Evolutionary conservation across 2,329 filamentous ascomycete species (phyloP), one percentile per base, ranked within the genome.

Genomic region (Helicocarpus griseus): DNA sequence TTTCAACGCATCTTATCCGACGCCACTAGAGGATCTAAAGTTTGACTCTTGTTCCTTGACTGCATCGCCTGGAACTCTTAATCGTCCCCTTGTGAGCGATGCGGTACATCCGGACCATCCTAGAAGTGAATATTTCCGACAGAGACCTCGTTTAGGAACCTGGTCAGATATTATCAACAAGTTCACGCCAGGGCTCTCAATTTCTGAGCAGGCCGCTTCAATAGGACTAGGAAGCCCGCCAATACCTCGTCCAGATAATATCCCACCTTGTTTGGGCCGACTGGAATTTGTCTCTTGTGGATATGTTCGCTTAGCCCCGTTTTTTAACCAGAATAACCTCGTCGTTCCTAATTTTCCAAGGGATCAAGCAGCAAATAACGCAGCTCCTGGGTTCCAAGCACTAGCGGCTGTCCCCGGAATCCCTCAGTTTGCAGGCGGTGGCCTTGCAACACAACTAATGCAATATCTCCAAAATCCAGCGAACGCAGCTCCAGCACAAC

Each of bases 31-130:
- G 54, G 75, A 73, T 19, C 63, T 87, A 14, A 74, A 75, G 7
- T 67, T 87, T 2, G 76, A 85, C 57, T 83, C 81, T 0, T 79
- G 87, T 0, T 87, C 84, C 5, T 66, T 87, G 36, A 81, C 77
- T 13, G 77, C 77, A 0, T 68, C 71, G 58, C 65, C 39, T 38
- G 46, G 54, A 5, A 38, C 46, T 48, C 40, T 38, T 45, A 41
- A 52, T 33, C 26, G 22, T 29, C 26, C 35, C 26, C 19, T 51
- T 51, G 36, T 50, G 43, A 45, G 58, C 21, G 26, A 53, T 28
- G 50, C 58, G 33, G 38, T 44, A 48, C 50, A 54, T 48, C 41
- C 41, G 14, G 17, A 26, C 29, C 29, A 26, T 31, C 39, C 48
- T n/a, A n/a, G 48, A 54, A 39, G 60, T 55, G 54, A 59, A 52